Evolutionary conservation across 192 early-diverging fungal genomes (phyloP).

Genomic region (Backusella morwellensis): DNA sequence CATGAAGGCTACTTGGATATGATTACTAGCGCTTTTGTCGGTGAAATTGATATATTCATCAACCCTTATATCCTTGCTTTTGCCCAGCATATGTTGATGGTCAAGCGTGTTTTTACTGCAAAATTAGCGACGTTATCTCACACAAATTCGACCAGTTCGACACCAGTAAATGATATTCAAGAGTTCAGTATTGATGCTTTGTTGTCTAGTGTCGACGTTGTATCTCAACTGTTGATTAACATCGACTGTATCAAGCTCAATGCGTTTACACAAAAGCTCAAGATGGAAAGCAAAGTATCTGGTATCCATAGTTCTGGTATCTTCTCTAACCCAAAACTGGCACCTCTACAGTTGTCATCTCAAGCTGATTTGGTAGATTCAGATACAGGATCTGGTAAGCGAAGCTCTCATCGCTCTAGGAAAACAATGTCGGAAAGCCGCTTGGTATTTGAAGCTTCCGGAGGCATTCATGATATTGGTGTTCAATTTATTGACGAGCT

Average conservation of each 20-base stretch:
- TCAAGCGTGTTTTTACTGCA: slow-evolving; percentile 51
- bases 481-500: slow-evolving; percentile 11
- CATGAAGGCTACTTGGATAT: slow-evolving; percentile 44
- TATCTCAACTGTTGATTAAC: slow-evolving; percentile 41
- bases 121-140: slow-evolving; percentile 33
- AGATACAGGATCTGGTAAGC: slow-evolving; percentile 32
- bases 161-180: slow-evolving; percentile 10
- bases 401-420: slow-evolving; percentile 24
- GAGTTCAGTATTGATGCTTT: slow-evolving; percentile 3
- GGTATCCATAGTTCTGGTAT: slow-evolving; percentile 45
- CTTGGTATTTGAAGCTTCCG: slow-evolving; percentile 17
- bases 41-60: slow-evolving; percentile 31
- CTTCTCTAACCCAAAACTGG: slow-evolving; percentile 38
- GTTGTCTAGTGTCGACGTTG: slow-evolving; percentile 42
- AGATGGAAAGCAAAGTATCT: slow-evolving; percentile 35
- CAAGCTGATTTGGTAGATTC: slow-evolving; percentile 21
- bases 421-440: slow-evolving; percentile 12
- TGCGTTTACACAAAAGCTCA: slow-evolving; percentile 47
- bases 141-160: neutral
- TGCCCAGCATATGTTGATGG: slow-evolving; percentile 51
- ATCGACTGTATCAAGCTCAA: slow-evolving; percentile 44
- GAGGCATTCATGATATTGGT: slow-evolving; percentile 13
- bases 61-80: slow-evolving; percentile 58
- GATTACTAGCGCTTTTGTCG: slow-evolving; percentile 37
- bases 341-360: neutral